Evolutionary conservation across 139 green algal genomes (phyloP), one percentile per base, ranked within the genome.

Genomic region (Picochlorum sp.): DNA sequence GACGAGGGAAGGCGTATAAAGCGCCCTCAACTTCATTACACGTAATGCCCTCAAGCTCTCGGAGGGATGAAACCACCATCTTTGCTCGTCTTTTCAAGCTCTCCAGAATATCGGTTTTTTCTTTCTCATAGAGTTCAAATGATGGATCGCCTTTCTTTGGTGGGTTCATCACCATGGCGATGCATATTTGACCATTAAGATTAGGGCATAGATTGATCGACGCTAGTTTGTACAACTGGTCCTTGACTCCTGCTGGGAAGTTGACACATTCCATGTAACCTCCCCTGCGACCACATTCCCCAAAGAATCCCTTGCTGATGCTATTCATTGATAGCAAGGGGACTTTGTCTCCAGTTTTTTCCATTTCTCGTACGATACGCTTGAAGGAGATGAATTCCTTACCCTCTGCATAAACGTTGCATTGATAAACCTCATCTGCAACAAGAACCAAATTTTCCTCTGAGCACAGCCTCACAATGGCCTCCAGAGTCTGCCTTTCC

Each of bases 121-220:
- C 86, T 61, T 76, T 50, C 2, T 44, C 53, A 65, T 85, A 97
- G 52, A 85, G 64, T 36, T 79, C 61, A 56, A 89, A 90, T 1
- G 81, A 93, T 5, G 80, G 65, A 14, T 95, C 77, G 0, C 90
- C 90, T n/a, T 66, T 43, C 74, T 81, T 41, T 2, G 89, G 90
- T 4, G 90, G 90, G 61, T 90, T 91, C 79, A 94, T 88, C 60
- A 95, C 85, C 30, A 95, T 61, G 2, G 83, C 81, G 50, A 76
- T 87, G 67, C 72, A 81, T 36, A 66, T 37, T 41, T 70, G 63
- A 12, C 90, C 90, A 5, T 53, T 71, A 9, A 93, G 55, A 73
- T 96, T 96, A 43, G 89, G 83, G 72, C 89, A 96, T 26, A 98
- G 77, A 64, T 81, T 89, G 82, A 98, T 89, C 67, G 75, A 90